Evolutionary conservation across 2,329 filamentous ascomycete genomes (phyloP), one percentile per base, ranked within the genome.

Genomic region (Aspergillus oerlinghausenensis): DNA sequence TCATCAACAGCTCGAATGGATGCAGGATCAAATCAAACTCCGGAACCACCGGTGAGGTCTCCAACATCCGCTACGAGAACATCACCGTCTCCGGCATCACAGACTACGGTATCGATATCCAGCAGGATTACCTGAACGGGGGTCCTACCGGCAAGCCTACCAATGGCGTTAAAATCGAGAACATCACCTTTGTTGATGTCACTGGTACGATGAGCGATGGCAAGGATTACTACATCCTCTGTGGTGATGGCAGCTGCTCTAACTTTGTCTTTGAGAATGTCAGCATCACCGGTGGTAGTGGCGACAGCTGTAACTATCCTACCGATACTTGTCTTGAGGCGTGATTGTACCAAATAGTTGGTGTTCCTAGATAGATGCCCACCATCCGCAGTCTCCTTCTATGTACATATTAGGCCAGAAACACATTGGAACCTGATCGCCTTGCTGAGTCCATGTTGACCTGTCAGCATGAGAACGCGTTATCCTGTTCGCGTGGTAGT

Each of bases 111-210:
- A 79, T 82, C 55, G 78, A 79, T 57, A 72, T 82, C 45, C 73
- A 81, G 68, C 79, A 82, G 68, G 80, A 82, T 63, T 82, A 82
- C 61, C 63, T 79, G 54, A 82, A 82, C 60, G 80, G 75, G 11
- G 74, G 74, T 3, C 65, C 74, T 4, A 75, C 70, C 6, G 75
- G 74, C 1, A 58, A 60, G 9, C 70, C 75, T 5, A 70, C 70
- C 1, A 75, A 74, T 51, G 75, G 74, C 2, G 73, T 78, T 2
- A 62, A 60, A 1, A 75, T 78, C 49, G 58, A 60, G 28, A 70
- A 70, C 53, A 49, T 78, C 3, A 56, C 63, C 7, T 72, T 77
- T 50, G 62, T 68, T 42, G 70, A 75, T 58, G 65, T 77, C 4
- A 69, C 63, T 1, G 75, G 75, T 4, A 72, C 70, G 3, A 67